Conservation (phyloP, 371 early-diverging fungal species). For the Lichtheimia ramosa region DNA sequence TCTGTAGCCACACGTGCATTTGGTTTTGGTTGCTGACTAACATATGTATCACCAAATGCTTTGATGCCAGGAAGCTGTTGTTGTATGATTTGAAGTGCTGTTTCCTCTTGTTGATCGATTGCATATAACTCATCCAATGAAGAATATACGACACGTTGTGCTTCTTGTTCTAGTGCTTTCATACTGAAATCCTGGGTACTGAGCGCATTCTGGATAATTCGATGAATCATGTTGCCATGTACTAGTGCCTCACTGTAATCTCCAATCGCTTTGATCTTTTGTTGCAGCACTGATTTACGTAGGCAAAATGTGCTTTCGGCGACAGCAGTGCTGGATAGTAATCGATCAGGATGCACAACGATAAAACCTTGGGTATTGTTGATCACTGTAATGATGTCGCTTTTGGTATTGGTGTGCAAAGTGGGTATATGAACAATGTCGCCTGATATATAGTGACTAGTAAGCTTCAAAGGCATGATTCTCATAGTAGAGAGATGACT, state of each 20-base stretch:
- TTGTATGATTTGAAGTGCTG: slow-evolving; percentile 40
- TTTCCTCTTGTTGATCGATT: slow-evolving; percentile 59
- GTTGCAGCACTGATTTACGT: slow-evolving; percentile 75
- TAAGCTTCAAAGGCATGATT: neutral
- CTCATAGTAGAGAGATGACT: neutral
- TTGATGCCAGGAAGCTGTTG: slow-evolving; percentile 37
- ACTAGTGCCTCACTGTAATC: slow-evolving; percentile 63
- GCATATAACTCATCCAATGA: slow-evolving; percentile 66
- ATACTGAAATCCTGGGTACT: slow-evolving; percentile 55
- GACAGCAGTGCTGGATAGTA: slow-evolving; percentile 77
- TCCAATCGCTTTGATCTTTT: slow-evolving; percentile 51
- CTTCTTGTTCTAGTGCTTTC: slow-evolving; percentile 36
- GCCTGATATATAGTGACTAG: slow-evolving; percentile 22
- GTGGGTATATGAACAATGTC: slow-evolving; percentile 56
- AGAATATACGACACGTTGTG: slow-evolving; percentile 43
- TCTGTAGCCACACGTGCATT: slow-evolving; percentile 19
- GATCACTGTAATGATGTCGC: slow-evolving; percentile 33
- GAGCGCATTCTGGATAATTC: slow-evolving; percentile 70
- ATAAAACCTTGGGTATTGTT: slow-evolving; percentile 53
- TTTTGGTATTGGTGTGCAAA: slow-evolving; percentile 1
- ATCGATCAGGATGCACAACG: slow-evolving; percentile 78
- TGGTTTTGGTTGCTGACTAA: slow-evolving; percentile 15
- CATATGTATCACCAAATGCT: slow-evolving; percentile 11
- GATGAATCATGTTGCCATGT: slow-evolving; percentile 82
- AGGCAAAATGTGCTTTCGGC: slow-evolving; percentile 76